Evolutionary conservation across 2,329 filamentous ascomycete species (phyloP).

Genomic region (Penicillium sumatraense): DNA sequence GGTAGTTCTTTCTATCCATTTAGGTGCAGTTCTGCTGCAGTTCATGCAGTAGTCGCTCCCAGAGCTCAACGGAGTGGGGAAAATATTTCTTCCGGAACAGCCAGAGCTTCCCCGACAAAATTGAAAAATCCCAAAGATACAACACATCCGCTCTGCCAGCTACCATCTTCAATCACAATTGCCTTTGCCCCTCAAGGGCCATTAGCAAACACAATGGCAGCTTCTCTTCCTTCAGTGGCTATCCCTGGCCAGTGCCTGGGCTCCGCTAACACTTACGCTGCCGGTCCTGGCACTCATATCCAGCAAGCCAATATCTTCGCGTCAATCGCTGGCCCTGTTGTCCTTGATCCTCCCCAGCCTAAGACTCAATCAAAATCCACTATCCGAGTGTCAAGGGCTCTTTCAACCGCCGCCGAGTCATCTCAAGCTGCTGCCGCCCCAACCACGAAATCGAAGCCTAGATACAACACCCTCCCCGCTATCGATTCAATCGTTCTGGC

Average conservation of each 20-base stretch:
- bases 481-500: constrained; percentile 82
- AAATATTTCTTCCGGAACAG: constrained; percentile 17
- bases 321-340: constrained; percentile 77
- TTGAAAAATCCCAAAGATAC: background rate
- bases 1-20: no score
- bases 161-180: background rate
- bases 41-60: no score
- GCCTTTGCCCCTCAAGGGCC: constrained; percentile 7
- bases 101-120: constrained; percentile 15
- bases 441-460: constrained; percentile 41
- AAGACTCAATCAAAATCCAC: constrained; percentile 42
- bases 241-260: constrained; percentile 85
- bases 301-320: constrained; percentile 75
- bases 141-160: background rate
- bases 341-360: constrained; percentile 53
- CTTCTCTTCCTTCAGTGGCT: constrained; percentile 56
- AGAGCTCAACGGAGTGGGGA: constrained; percentile 1
- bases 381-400: constrained; percentile 40
- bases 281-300: constrained; percentile 85
- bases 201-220: constrained; percentile 29
- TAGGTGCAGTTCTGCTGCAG: no score
- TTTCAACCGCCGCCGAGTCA: constrained; percentile 9
- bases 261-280: constrained; percentile 65
- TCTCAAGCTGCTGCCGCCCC: constrained; percentile 1
- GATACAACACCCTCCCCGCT: constrained; percentile 77